Evolutionary conservation across 2,329 filamentous ascomycete genomes (phyloP).

Genomic region (Hymenoscyphus salicellus): DNA sequence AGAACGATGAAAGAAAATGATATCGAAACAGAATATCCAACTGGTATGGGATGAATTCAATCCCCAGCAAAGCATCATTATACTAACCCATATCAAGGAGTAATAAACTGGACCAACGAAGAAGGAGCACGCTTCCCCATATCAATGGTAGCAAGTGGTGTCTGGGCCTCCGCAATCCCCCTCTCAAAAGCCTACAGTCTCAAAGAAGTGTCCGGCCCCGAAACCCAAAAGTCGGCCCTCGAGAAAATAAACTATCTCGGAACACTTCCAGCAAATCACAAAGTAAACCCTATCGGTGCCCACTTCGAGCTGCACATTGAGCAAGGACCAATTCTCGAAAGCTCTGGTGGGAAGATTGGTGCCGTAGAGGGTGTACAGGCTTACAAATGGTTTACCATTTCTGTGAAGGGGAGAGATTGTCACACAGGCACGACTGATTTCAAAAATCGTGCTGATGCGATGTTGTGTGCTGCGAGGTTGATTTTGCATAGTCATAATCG

Average conservation of each 20-base stretch:
- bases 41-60: constrained; percentile 44
- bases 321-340: constrained; percentile 73
- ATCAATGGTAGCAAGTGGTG: constrained; percentile 70
- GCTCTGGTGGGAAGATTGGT: constrained; percentile 60
- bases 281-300: constrained; percentile 63
- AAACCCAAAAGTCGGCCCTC: constrained; percentile 66
- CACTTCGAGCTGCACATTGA: constrained; percentile 87
- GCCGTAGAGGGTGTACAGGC: constrained; percentile 72
- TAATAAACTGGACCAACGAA: constrained; percentile 77
- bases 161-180: constrained; percentile 69
- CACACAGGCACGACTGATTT: constrained; percentile 76
- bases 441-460: constrained; percentile 61
- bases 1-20: constrained; percentile 64
- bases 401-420: constrained; percentile 63
- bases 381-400: constrained; percentile 70
- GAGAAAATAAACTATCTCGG: constrained; percentile 71
- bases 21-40: constrained; percentile 60
- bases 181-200: constrained; percentile 60
- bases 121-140: constrained; percentile 78
- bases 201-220: constrained; percentile 58
- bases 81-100: constrained; percentile 37
- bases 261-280: constrained; percentile 51
- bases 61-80: constrained; percentile 44
- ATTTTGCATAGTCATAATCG: constrained; percentile 64
- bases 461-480: constrained; percentile 65